A percentile compares a stretch with the other conserved stretches of the same genome.
Evolutionary conservation across 495 filamentous ascomycete species (phyloP).

Genomic region (Podospora pseudoanserina): DNA sequence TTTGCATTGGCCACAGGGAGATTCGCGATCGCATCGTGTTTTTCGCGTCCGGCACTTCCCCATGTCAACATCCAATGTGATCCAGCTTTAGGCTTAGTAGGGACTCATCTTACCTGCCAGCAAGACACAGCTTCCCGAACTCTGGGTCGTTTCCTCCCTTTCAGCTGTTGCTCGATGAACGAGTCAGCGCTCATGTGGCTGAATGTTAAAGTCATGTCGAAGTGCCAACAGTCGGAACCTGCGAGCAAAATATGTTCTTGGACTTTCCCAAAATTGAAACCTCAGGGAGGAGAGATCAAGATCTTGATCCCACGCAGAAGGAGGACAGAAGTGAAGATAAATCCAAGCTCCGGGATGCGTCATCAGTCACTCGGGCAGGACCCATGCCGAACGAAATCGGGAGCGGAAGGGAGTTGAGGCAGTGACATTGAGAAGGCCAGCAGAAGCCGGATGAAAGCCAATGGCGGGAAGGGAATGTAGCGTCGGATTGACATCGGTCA

Average conservation of each 20-base stretch:
- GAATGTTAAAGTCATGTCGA: slow-evolving; percentile 21
- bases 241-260: background rate
- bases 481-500: background rate
- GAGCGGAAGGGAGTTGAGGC: background rate
- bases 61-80: background rate
- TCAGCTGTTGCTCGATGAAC: slow-evolving; percentile 21
- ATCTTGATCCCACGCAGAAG: background rate
- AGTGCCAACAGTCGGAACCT: background rate
- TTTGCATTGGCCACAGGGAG: slow-evolving; percentile 43
- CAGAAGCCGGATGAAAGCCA: background rate
- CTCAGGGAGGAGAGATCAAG: background rate
- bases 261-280: background rate
- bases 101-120: background rate
- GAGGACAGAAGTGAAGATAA: background rate
- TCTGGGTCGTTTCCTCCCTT: slow-evolving; percentile 25
- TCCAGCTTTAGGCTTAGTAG: background rate
- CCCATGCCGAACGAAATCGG: background rate
- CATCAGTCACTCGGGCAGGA: background rate
- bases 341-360: background rate
- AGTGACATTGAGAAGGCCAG: background rate
- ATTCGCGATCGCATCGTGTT: slow-evolving; percentile 58
- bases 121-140: slow-evolving; percentile 25
- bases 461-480: background rate
- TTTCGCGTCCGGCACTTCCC: slow-evolving; percentile 53
- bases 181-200: slow-evolving; percentile 23